Evolutionary conservation across 306 rosid species (phyloP), one percentile per base, ranked within the genome.

Genomic region (Luffa aegyptiaca): DNA sequence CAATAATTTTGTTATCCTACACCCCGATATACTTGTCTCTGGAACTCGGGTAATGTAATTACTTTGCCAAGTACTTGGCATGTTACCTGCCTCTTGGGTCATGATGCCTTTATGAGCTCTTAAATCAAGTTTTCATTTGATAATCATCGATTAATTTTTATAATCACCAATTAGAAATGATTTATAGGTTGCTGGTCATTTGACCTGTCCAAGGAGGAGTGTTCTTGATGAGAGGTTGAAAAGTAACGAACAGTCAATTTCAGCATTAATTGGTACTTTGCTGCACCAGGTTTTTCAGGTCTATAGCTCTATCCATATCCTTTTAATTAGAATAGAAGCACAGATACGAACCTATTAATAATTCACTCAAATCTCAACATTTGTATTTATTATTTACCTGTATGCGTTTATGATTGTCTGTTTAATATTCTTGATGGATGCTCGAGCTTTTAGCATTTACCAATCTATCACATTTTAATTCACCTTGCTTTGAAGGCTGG

Each of bases 281-380:
- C 87, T 95, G 84, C 97, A 95, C 88, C 97, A 91, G 86, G 83
- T 92, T 80, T 95, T 92, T 82, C 93, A 94, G 98, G 98, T 92
- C 80, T 86, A 14, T 31, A 82, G 81, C 80, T 61, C 82, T 70
- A 45, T 37, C 72, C 72, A 31, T 42, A 59, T 80, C 53, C 81
- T 78, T 70, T 39, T 81, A 42, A 10, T 71, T 13, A 35, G 53
- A 36, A 17, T 35, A 8, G 61, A 33, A 7, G 21, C 35, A 41
- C 12, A 76, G 33, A 36, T 36, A 39, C 49, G 46, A 21, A 45
- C n/a, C 12, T 71, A 71, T 21, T 8, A 51, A 35, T 5, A 12
- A 52, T 13, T 45, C 78, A 81, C 59, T 39, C 8, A 63, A 31
- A 63, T 14, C n/a, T 63, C 70, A 12, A 41, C 42, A 52, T 37